Base-by-base conservation (phyloP, 75 land plant species). In the Azolla pinnata region DNA sequence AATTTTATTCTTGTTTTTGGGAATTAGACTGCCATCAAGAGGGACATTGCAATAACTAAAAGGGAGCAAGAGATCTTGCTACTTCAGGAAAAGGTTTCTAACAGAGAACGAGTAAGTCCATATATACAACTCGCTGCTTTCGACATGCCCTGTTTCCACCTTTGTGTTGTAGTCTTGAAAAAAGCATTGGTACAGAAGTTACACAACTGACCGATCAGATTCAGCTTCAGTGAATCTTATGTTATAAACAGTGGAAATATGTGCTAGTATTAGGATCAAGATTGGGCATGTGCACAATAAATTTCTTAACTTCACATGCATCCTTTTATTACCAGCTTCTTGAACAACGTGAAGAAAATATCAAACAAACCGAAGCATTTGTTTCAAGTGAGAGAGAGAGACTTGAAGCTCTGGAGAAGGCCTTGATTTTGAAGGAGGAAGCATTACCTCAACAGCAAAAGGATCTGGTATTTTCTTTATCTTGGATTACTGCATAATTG, bases 11-110 rank as follows among this genome's bases (percentile, higher is more conserved):
- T 38, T 0, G 52, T 12, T 26, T 47, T 26, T 34, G 0, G 24
- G 29, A 16, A 18, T 42, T 82, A 92, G 95, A 84, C 81, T 57
- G 50, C 48, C 48, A 66, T 73, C 46, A 53, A 61, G 53, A 20
- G 62, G 26, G 66, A 63, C 33, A 60, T 53, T 44, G 67, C 27
- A 23, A 31, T 82, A 16, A 69, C 71, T 45, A 62, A 59, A 58
- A 93, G 81, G 57, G 87, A 88, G 74, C 72, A 78, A 60, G 83
- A 88, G 24, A 52, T 88, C 44, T 12, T 67, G 26, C 74, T 34
- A 18, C 59, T 72, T 1, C 87, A 93, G 56, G 87, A 85, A 50
- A 81, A 69, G 63, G 75, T 93, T 60, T 56, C 61, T 48, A 73
- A 63, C 27, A 78, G 79, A 62, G 86, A 85, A 64, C 81, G 44